Conservation (phyloP, 495 filamentous ascomycete species). For the Clohesyomyces aquaticus region DNA sequence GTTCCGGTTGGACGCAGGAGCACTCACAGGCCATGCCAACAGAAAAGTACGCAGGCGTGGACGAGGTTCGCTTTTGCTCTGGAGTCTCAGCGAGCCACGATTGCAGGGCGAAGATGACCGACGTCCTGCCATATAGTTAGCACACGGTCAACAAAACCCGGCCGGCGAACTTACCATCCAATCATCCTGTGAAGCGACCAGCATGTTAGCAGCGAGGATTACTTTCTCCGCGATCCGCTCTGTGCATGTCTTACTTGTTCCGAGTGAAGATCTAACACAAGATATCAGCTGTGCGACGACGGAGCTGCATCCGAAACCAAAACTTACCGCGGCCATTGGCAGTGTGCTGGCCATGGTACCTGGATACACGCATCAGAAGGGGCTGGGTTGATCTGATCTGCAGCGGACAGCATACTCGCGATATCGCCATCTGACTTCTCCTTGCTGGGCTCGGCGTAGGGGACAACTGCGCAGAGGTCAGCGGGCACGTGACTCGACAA, state of each 20-base stretch:
- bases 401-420: slow-evolving; percentile 49
- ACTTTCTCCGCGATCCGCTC: background rate
- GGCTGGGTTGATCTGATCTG: background rate
- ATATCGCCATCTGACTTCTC: slow-evolving; percentile 59
- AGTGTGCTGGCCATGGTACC: slow-evolving; percentile 80
- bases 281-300: slow-evolving; percentile 21
- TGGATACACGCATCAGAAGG: slow-evolving; percentile 49
- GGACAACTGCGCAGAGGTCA: slow-evolving; percentile 56
- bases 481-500: slow-evolving; percentile 37
- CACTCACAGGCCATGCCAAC: slow-evolving; percentile 83
- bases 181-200: slow-evolving; percentile 57
- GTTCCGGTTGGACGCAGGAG: background rate
- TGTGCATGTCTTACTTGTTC: slow-evolving; percentile 66
- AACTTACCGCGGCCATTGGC: slow-evolving; percentile 83
- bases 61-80: slow-evolving; percentile 66
- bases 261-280: slow-evolving; percentile 76
- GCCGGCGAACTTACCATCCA: slow-evolving; percentile 66
- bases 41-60: slow-evolving; percentile 80
- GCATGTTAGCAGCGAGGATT: slow-evolving; percentile 10
- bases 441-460: slow-evolving; percentile 63
- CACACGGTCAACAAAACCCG: slow-evolving; percentile 10
- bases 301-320: background rate
- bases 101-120: slow-evolving; percentile 82
- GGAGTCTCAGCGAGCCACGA: slow-evolving; percentile 84
- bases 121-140: slow-evolving; percentile 60